Evolutionary conservation across 805 yeast species (phyloP).

Genomic region (Wickerhamiella occidentalis): DNA sequence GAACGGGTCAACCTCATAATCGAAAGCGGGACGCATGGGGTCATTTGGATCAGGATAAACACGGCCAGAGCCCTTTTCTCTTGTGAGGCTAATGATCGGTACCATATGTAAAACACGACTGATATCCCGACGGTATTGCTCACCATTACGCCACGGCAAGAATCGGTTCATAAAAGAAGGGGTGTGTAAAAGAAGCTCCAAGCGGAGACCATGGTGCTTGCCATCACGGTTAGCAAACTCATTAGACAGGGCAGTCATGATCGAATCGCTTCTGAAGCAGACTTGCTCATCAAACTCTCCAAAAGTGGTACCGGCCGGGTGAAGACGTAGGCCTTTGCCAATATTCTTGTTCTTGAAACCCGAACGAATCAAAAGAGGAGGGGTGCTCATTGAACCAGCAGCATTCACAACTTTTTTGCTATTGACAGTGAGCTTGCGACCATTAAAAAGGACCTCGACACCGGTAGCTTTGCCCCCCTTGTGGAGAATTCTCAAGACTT

Average conservation of each 20-base stretch:
- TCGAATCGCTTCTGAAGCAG: constrained; percentile 32
- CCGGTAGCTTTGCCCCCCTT: constrained; percentile 35
- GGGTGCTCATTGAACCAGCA: constrained; percentile 38
- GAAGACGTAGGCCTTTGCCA: constrained; percentile 41
- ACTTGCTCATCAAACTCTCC: constrained; percentile 35
- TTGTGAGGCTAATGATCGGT: constrained; percentile 34
- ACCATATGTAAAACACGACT: constrained; percentile 31
- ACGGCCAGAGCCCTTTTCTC: constrained; percentile 36
- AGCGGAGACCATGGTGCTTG: constrained; percentile 39
- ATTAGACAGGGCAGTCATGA: constrained; percentile 38
- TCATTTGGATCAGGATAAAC: constrained; percentile 29
- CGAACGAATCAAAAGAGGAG: constrained; percentile 35
- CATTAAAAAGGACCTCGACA: constrained; percentile 30
- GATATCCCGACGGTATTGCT: constrained; percentile 27
- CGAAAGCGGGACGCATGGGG: constrained; percentile 29
- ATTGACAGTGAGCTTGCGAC: constrained; percentile 23
- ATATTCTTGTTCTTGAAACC: constrained; percentile 40
- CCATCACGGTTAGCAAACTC: constrained; percentile 42
- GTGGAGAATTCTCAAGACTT: constrained; percentile 32
- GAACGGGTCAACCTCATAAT: constrained; percentile 32
- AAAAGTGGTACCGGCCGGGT: constrained; percentile 34
- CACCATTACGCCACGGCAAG: constrained; percentile 35
- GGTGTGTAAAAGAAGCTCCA: constrained; percentile 38
- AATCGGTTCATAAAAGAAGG: constrained; percentile 34
- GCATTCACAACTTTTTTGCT: constrained; percentile 36